Evolutionary conservation across 805 yeast genomes (phyloP).

Genomic region (Starmera quercuum): DNA sequence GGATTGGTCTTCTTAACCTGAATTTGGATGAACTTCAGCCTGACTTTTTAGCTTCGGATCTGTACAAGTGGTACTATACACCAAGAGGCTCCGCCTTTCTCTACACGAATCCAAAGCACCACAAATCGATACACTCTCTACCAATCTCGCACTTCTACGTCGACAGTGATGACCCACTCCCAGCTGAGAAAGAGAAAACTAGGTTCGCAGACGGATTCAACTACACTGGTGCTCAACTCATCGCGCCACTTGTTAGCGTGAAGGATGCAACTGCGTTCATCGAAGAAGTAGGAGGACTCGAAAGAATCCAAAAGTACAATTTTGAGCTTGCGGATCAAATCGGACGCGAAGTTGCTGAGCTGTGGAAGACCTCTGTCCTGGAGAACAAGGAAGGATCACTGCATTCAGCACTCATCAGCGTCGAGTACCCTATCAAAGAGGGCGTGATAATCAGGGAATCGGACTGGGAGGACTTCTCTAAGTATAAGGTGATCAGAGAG

Average conservation of each 20-base stretch:
- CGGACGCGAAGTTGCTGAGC: slow-evolving; percentile 28
- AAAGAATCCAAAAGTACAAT: slow-evolving; percentile 40
- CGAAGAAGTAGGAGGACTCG: slow-evolving; percentile 48
- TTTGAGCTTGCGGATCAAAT: slow-evolving; percentile 35
- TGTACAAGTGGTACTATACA: slow-evolving; percentile 63
- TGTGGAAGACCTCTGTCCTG: slow-evolving; percentile 32
- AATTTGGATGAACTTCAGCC: slow-evolving; percentile 37
- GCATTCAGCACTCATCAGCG: slow-evolving; percentile 35
- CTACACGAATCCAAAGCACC: slow-evolving; percentile 48
- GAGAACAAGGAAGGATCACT: slow-evolving; percentile 28
- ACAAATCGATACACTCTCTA: slow-evolving; percentile 40
- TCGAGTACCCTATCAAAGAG: slow-evolving; percentile 28
- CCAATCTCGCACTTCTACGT: slow-evolving; percentile 49
- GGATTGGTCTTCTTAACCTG: slow-evolving; percentile 46
- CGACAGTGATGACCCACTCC: slow-evolving; percentile 21
- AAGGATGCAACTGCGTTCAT: slow-evolving; percentile 48
- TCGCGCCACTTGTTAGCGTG: slow-evolving; percentile 34
- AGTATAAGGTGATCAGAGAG: slow-evolving; percentile 10
- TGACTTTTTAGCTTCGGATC: slow-evolving; percentile 53
- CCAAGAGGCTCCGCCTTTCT: slow-evolving; percentile 54
- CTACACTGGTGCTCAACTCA: slow-evolving; percentile 43
- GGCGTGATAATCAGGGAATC: slow-evolving; percentile 8
- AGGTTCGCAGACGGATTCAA: slow-evolving; percentile 34
- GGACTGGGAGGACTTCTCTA: slow-evolving; percentile 11
- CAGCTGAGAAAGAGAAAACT: slow-evolving; percentile 5